phyloP scores from a whole-genome alignment of 2,329 filamentous ascomycete genomes.

The Clonostachys rhizophaga region DNA sequence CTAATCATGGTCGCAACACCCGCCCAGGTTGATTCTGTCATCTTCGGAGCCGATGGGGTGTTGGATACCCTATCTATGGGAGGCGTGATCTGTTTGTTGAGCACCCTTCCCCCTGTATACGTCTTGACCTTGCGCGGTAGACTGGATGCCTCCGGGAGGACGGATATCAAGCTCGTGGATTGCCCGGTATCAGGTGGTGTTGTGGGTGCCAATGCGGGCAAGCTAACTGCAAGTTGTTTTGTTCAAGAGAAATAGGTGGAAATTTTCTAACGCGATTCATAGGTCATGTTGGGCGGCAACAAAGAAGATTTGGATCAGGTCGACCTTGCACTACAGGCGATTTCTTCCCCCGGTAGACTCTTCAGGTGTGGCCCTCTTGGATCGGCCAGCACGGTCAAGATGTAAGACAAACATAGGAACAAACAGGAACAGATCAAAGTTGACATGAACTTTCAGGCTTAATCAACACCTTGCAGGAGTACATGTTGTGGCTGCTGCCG shows the following conservation, averaged over 20 bases:
- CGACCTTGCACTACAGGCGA: conserved; percentile 53
- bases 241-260: not conserved
- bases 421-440: conserved; percentile 15
- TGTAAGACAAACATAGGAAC: conserved; percentile 43
- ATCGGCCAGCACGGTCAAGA: conserved; percentile 63
- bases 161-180: conserved; percentile 48
- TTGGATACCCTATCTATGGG: conserved; percentile 43
- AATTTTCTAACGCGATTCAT: not conserved
- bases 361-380: conserved; percentile 58
- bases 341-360: conserved; percentile 58
- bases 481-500: conserved; percentile 33
- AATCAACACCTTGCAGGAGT: conserved; percentile 34
- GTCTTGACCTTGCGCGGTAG: conserved; percentile 55
- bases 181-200: conserved; percentile 18
- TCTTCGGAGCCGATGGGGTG: conserved; percentile 55
- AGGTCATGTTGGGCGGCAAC: conserved; percentile 57
- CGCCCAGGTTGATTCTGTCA: conserved; percentile 59
- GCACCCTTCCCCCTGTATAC: conserved; percentile 67
- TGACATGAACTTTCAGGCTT: conserved; percentile 43
- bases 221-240: conserved; percentile 51
- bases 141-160: conserved; percentile 47
- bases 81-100: conserved; percentile 61
- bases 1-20: conserved; percentile 74
- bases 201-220: conserved; percentile 49
- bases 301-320: conserved; percentile 52